phyloP scores from a whole-genome alignment of 768 basidiomycete species.

The Agrocybe praecox region DNA sequence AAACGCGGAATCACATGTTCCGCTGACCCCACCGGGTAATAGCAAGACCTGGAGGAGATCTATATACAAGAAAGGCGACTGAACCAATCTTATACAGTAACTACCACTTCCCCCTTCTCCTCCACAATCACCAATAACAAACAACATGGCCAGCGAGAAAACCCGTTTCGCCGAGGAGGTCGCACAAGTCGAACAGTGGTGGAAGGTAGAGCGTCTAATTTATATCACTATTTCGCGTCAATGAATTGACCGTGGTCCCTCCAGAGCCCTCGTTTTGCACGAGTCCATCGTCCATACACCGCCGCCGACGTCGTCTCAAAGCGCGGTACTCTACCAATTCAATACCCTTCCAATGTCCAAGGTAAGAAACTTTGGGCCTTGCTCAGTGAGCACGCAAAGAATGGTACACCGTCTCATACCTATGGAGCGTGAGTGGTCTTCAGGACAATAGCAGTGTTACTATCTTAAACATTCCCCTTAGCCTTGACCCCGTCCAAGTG shows the following conservation, averaged over 20 bases:
- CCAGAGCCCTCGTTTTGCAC: constrained; percentile 84
- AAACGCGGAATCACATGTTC: constrained; percentile 51
- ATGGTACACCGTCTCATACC: constrained; percentile 86
- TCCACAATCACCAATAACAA: constrained; percentile 13
- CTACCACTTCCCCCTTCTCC: constrained; percentile 16
- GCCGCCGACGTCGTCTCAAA: constrained; percentile 94
- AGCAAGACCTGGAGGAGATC: constrained; percentile 24
- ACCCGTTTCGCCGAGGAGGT: constrained; percentile 80
- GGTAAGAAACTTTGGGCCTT: constrained; percentile 86
- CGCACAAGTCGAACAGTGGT: constrained; percentile 86
- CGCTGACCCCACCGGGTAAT: constrained; percentile 18
- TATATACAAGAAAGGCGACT: constrained; percentile 20
- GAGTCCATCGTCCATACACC: constrained; percentile 89
- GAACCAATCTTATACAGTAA: constrained; percentile 27
- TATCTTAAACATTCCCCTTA: constrained; percentile 31
- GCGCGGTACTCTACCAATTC: constrained; percentile 82
- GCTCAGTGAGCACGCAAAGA: constrained; percentile 75
- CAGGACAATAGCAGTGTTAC: neutral
- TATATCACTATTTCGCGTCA: neutral
- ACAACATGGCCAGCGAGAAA: constrained; percentile 65
- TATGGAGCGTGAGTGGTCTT: constrained; percentile 91
- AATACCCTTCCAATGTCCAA: constrained; percentile 83
- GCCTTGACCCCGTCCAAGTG: constrained; percentile 95
- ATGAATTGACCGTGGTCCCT: constrained; percentile 6
- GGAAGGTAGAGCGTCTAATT: constrained; percentile 60